Base-by-base conservation (phyloP, 495 filamentous ascomycete species). In the Penicillium roqueforti region DNA sequence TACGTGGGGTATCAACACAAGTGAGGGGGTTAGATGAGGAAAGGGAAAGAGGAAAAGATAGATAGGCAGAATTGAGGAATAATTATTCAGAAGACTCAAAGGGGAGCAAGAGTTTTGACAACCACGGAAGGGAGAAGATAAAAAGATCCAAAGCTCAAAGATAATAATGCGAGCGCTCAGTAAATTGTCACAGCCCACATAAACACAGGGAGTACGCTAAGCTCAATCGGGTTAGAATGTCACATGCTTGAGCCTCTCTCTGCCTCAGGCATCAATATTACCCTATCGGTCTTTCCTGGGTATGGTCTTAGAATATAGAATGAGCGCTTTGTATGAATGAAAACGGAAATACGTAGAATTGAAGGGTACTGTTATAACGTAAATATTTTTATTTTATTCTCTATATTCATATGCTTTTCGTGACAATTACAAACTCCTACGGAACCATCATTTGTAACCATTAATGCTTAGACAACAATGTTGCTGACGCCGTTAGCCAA, bases 1-100 rank as follows among this genome's bases (percentile, higher is more conserved):
- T 55, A 67, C 60, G 66, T 63, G 67, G 68, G 61, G 63, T 62
- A 62, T 59, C 54, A 64, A 67, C 53, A 64, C 29, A 51, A 53
- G 54, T 39, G 56, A 56, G 56, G 37, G 49, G 49, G 37, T 40
- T 29, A 26, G 26, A 47, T 53, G 46, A 29, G 29, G 23, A 49
- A 43, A 46, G 28, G 58, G 20, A 22, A 53, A 53, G 31, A 50
- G 32, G 36, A 46, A 14, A 16, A 46, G 34, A 46, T 26, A 19
- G 37, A 36, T 20, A 29, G 19, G 11, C 19, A 4, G 3, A 37
- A 42, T 2, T n/a, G 9, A 11, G n/a, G 4, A 34, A 31, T 26
- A 45, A 43, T 25, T 39, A 19, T 31, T 36, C 43, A 45, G 36
- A 22, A 39, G 41, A 26, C 16, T 22, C 40, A 42, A 39, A 34